These are phyloP conservation scores for Nitzschia sp. DNA, from an alignment of 108 stramenopile species.

Conservation along the genomic window DNA sequence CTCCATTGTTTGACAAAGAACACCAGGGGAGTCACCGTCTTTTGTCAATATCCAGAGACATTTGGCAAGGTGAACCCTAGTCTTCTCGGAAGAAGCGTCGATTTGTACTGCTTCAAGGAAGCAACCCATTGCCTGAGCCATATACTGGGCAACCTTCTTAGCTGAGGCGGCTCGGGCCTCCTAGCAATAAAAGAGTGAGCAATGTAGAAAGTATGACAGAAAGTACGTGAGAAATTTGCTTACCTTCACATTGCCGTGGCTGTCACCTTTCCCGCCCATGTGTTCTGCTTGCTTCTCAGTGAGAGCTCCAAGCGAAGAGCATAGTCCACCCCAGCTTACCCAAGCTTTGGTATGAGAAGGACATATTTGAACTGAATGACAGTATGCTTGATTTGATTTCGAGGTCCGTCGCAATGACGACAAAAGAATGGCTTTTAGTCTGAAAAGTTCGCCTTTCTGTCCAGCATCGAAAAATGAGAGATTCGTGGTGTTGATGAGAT, in stretches of 20 bases:
- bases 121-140: constrained; percentile 93
- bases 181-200: constrained; percentile 21
- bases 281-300: constrained; percentile 51
- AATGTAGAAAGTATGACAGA: neutral
- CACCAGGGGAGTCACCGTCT: constrained; percentile 72
- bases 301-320: constrained; percentile 58
- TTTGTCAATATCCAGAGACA: constrained; percentile 86
- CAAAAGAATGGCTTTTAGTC: constrained; percentile 86
- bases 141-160: constrained; percentile 78
- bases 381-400: constrained; percentile 88
- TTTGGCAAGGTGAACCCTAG: constrained; percentile 81
- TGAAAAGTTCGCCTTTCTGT: constrained; percentile 91
- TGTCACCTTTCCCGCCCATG: constrained; percentile 20
- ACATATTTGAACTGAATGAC: constrained; percentile 89
- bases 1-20: constrained; percentile 77
- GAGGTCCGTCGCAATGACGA: constrained; percentile 63
- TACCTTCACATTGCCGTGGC: constrained; percentile 33
- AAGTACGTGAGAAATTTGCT: neutral
- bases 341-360: constrained; percentile 86
- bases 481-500: constrained; percentile 93
- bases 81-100: constrained; percentile 62
- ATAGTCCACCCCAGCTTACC: constrained; percentile 92
- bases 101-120: constrained; percentile 85
- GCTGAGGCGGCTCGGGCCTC: constrained; percentile 44
- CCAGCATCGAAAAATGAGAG: constrained; percentile 83